phyloP scores from a whole-genome alignment of 345 rosid genomes.

The Noccaea caerulescens region DNA sequence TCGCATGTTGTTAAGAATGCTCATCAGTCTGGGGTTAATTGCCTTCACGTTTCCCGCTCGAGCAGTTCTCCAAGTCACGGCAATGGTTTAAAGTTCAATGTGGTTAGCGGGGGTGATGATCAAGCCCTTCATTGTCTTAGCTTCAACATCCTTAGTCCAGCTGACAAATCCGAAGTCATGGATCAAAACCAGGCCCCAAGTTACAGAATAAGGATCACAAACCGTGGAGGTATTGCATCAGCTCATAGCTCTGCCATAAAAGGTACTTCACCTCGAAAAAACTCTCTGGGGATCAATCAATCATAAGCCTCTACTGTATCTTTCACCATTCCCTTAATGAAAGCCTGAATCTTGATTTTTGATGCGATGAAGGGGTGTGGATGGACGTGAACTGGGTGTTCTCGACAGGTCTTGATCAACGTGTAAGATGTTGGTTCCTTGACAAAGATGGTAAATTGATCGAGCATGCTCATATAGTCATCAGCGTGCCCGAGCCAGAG shows the following conservation, averaged over 20 bases:
- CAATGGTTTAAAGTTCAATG: constrained; percentile 48
- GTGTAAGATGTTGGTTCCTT: constrained; percentile 78
- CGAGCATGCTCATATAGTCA: constrained; percentile 60
- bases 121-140: constrained; percentile 76
- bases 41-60: constrained; percentile 67
- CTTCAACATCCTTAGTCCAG: constrained; percentile 40
- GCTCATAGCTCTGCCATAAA: constrained; percentile 90
- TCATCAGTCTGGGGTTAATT: constrained; percentile 93
- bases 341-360: constrained; percentile 32
- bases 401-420: constrained; percentile 98
- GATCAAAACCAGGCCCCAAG: constrained; percentile 45
- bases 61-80: constrained; percentile 43
- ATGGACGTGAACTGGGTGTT: constrained; percentile 86
- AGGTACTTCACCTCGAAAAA: constrained; percentile 53
- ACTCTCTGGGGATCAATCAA: background rate
- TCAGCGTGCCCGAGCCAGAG: constrained; percentile 93
- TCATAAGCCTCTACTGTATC: background rate
- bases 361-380: constrained; percentile 73
- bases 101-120: constrained; percentile 94
- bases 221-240: constrained; percentile 54
- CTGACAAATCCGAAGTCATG: constrained; percentile 35
- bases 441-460: constrained; percentile 52
- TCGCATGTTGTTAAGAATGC: constrained; percentile 52
- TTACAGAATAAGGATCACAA: constrained; percentile 50
- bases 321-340: constrained; percentile 23